Conservation (phyloP, 2,329 filamentous ascomycete genomes). For the Cercospora zeina region DNA sequence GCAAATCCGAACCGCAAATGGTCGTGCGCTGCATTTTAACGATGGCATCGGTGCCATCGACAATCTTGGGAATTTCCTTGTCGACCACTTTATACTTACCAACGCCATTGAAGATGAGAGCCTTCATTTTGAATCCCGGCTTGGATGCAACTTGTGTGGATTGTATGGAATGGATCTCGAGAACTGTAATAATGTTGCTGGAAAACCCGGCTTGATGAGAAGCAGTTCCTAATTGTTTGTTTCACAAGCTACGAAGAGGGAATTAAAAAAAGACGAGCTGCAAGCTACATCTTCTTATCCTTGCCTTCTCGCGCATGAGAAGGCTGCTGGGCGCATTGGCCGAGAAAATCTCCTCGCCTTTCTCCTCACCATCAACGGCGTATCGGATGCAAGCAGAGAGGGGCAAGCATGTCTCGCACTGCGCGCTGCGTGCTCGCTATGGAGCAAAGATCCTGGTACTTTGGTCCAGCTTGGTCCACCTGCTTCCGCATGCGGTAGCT, state of each 20-base stretch:
- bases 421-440: neutral
- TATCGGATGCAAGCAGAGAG: neutral
- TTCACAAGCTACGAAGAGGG: neutral
- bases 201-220: neutral
- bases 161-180: neutral
- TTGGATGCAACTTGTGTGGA: neutral
- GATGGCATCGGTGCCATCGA: constrained; percentile 40
- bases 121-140: constrained; percentile 27
- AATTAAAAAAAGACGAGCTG: neutral
- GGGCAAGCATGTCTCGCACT: neutral
- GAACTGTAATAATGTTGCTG: too few relatives aligned
- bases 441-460: constrained; percentile 9
- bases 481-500: constrained; percentile 2
- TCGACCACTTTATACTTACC: constrained; percentile 35
- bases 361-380: neutral
- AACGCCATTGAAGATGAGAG: constrained; percentile 31
- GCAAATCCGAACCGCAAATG: constrained; percentile 49
- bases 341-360: neutral
- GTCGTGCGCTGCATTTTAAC: constrained; percentile 41
- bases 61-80: constrained; percentile 30
- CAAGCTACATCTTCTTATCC: neutral
- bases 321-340: neutral
- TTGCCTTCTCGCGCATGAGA: neutral
- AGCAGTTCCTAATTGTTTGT: neutral
- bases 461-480: constrained; percentile 5